Conservation (phyloP, 768 basidiomycete species). For the Pleurotus cornucopiae region DNA sequence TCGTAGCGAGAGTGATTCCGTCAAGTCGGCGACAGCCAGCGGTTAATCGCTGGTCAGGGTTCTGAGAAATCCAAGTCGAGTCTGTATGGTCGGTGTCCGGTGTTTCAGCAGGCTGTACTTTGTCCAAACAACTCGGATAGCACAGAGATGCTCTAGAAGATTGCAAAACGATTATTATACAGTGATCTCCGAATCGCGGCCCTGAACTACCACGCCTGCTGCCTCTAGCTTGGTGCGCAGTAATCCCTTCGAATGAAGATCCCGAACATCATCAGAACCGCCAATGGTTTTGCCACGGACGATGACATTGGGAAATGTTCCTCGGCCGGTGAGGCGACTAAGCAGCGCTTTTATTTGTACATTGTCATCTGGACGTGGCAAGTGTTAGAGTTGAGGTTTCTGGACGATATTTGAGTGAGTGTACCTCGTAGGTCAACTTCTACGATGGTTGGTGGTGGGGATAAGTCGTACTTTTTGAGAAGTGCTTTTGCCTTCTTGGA, state of each 20-base stretch:
- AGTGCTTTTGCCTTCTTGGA: slow-evolving; percentile 61
- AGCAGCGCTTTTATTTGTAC: slow-evolving; percentile 62
- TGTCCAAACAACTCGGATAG: too few species aligned
- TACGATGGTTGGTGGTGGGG: slow-evolving; percentile 62
- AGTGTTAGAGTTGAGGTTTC: neutral
- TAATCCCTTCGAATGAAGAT: slow-evolving; percentile 43
- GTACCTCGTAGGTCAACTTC: slow-evolving; percentile 73
- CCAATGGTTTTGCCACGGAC: slow-evolving; percentile 60
- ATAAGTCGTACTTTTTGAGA: slow-evolving; percentile 53
- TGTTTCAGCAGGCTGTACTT: too few species aligned
- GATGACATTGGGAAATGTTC: slow-evolving; percentile 76
- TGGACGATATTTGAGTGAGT: slow-evolving; percentile 12
- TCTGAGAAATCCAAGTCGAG: too few species aligned
- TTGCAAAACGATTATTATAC: too few species aligned
- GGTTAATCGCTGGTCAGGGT: too few species aligned
- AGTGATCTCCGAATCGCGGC: neutral
- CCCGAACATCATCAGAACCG: slow-evolving; percentile 58
- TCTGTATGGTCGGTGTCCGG: too few species aligned
- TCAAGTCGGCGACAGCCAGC: too few species aligned
- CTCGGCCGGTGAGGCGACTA: slow-evolving; percentile 56
- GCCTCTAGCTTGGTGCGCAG: slow-evolving; percentile 43
- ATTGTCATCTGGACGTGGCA: slow-evolving; percentile 47
- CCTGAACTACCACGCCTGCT: slow-evolving; percentile 37
- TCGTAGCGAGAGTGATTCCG: too few species aligned
- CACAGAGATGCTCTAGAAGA: too few species aligned